Conservation (phyloP, 805 yeast species). For the Cyberlindnera mycetangii region DNA sequence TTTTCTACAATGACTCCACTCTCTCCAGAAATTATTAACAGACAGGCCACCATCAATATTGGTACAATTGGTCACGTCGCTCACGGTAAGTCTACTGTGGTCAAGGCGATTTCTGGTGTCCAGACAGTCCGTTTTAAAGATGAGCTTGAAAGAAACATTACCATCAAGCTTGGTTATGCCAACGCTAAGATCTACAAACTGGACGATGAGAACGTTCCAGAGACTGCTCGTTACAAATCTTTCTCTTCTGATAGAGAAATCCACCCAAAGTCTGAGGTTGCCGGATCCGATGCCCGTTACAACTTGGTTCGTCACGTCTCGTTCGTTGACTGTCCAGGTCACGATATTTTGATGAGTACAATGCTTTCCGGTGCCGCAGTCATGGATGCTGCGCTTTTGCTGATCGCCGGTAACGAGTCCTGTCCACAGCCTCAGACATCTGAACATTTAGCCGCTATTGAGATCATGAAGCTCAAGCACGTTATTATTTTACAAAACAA, state of each 20-base stretch:
- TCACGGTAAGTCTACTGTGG: constrained; percentile 92
- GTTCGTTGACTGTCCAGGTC: constrained; percentile 99
- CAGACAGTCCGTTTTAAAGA: constrained; percentile 99
- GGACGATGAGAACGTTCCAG: constrained; percentile 80
- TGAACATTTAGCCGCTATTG: constrained; percentile 99
- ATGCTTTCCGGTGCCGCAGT: constrained; percentile 99
- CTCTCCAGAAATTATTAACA: constrained; percentile 91
- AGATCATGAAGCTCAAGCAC: constrained; percentile 97
- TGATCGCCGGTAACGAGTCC: constrained; percentile 97
- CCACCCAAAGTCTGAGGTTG: constrained; percentile 84
- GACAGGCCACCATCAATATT: constrained; percentile 98
- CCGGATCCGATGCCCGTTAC: constrained; percentile 88
- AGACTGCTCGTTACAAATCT: constrained; percentile 93
- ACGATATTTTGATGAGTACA: constrained; percentile 99
- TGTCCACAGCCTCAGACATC: constrained; percentile 99
- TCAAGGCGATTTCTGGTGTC: constrained; percentile 95
- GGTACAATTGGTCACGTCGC: constrained; percentile 98
- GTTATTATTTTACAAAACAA: constrained; percentile 95
- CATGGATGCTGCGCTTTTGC: constrained; percentile 97
- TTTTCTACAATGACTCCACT: constrained; percentile 77
- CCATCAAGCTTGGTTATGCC: constrained; percentile 97
- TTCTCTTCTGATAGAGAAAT: constrained; percentile 94
- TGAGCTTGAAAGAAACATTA: constrained; percentile 97
- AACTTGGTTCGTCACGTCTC: constrained; percentile 93
- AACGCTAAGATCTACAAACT: constrained; percentile 97